Percentiles rank a stretch among this genome's conserved stretches.
Evolutionary conservation across 2,329 filamentous ascomycete genomes (phyloP).

Genomic region (Pyrenophora seminiperda): DNA sequence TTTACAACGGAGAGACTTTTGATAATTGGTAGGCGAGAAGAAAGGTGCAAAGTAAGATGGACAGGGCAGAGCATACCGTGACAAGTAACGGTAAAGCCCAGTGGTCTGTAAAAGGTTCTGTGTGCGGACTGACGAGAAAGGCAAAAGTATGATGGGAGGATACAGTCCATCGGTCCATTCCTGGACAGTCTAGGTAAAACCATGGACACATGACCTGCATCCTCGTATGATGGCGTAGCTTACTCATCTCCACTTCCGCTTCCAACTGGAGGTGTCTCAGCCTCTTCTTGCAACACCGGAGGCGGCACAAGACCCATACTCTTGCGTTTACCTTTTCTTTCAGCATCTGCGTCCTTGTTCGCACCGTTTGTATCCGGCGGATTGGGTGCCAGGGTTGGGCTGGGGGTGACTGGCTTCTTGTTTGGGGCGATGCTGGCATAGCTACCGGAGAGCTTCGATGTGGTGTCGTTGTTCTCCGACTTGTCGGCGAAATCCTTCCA

Average conservation of each 20-base stretch:
- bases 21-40: conserved; percentile 1
- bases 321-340: conserved; percentile 43
- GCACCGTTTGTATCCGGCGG: conserved; percentile 32
- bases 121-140: not conserved
- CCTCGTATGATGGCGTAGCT: too few species aligned
- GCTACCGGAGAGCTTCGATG: conserved; percentile 42
- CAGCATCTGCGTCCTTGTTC: conserved; percentile 32
- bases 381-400: conserved; percentile 17
- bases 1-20: conserved; percentile 27
- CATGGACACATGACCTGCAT: too few species aligned
- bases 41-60: not conserved
- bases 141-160: not conserved
- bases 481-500: conserved; percentile 79
- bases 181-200: too few species aligned
- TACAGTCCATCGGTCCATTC: too few species aligned
- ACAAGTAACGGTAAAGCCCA: too few species aligned
- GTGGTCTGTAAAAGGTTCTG: too few species aligned
- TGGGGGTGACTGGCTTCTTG: conserved; percentile 23
- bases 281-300: conserved; percentile 34
- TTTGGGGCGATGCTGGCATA: conserved; percentile 39
- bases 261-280: conserved; percentile 30
- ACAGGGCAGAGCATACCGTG: not conserved
- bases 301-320: conserved; percentile 38
- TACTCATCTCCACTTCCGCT: conserved; percentile 18
- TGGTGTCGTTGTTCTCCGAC: conserved; percentile 43